A percentile compares a stretch with the other conserved stretches of the same genome.
Evolutionary conservation across 768 basidiomycete genomes (phyloP).

Genomic region (Neoboletus magnificus): DNA sequence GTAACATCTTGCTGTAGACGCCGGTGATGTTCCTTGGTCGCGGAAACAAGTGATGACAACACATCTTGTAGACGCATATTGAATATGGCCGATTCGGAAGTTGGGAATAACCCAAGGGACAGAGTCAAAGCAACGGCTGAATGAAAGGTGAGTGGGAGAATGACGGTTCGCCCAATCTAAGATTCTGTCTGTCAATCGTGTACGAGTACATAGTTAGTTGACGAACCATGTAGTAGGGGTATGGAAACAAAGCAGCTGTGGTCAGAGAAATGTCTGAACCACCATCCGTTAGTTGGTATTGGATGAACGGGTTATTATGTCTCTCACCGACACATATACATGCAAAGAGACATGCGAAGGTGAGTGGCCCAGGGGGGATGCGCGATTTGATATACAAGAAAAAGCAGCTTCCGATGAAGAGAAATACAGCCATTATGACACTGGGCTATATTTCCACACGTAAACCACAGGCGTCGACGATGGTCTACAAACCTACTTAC

Average conservation of each 20-base stretch:
- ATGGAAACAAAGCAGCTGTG: slow-evolving; percentile 60
- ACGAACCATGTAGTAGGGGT: slow-evolving; percentile 53
- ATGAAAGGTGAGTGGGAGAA: slow-evolving; percentile 60
- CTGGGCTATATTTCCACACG: slow-evolving; percentile 41
- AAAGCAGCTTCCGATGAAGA: slow-evolving; percentile 57
- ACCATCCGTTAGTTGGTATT: background rate
- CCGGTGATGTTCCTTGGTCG: slow-evolving; percentile 44
- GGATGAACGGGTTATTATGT: background rate
- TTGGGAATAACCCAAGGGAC: slow-evolving; percentile 59
- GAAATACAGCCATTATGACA: slow-evolving; percentile 56
- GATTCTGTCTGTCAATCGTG: slow-evolving; percentile 4
- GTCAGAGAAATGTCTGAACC: slow-evolving; percentile 54
- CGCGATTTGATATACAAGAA: slow-evolving; percentile 60
- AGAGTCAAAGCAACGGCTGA: slow-evolving; percentile 50
- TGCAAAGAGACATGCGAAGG: slow-evolving; percentile 52
- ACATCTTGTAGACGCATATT: slow-evolving; percentile 46
- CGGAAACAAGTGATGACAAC: slow-evolving; percentile 44
- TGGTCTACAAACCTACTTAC: slow-evolving; percentile 22
- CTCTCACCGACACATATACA: slow-evolving; percentile 57
- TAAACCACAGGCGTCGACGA: background rate
- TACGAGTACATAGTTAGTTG: background rate
- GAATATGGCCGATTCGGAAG: slow-evolving; percentile 58
- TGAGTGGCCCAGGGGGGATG: slow-evolving; percentile 61
- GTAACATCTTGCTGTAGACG: slow-evolving; percentile 43
- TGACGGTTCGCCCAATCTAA: slow-evolving; percentile 49